phyloP scores from a whole-genome alignment of 2,329 filamentous ascomycete genomes.

The Zasmidium angulare region DNA sequence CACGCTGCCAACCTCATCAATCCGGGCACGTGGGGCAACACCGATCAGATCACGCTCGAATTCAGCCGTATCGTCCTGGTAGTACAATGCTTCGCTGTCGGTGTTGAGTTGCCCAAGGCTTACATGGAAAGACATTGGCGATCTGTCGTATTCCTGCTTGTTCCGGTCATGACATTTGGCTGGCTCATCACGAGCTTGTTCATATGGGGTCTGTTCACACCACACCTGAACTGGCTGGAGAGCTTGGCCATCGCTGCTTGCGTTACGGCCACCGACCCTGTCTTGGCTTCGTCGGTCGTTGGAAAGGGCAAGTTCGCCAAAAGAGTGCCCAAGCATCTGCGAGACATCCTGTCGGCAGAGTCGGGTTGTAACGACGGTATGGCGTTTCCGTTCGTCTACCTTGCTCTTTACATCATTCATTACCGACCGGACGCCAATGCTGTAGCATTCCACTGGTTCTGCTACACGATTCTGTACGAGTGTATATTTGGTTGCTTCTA shows the following conservation, averaged over 20 bases:
- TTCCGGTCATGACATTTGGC: conserved; percentile 96
- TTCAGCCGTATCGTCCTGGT: conserved; percentile 87
- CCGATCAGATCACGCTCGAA: conserved; percentile 83
- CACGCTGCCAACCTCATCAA: conserved; percentile 80
- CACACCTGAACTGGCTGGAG: conserved; percentile 81
- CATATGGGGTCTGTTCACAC: conserved; percentile 83
- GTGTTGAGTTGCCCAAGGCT: conserved; percentile 83
- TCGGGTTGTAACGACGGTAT: conserved; percentile 99
- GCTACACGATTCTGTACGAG: conserved; percentile 88
- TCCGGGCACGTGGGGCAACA: conserved; percentile 73
- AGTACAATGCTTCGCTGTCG: conserved; percentile 88
- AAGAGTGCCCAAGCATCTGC: conserved; percentile 92
- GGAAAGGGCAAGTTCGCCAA: conserved; percentile 99
- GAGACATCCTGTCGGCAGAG: conserved; percentile 91
- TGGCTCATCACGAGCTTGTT: conserved; percentile 92
- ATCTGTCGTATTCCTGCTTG: conserved; percentile 80
- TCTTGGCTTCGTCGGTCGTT: conserved; percentile 94
- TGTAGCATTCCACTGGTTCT: conserved; percentile 83
- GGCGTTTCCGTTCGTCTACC: conserved; percentile 97
- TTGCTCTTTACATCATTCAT: conserved; percentile 84
- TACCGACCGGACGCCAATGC: conserved; percentile 68
- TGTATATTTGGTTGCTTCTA: conserved; percentile 90
- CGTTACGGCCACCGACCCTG: conserved; percentile 95
- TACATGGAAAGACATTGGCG: conserved; percentile 99
- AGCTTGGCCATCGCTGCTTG: conserved; percentile 85